Base-by-base conservation (phyloP, 2,329 filamentous ascomycete genomes). In the Thielaviopsis ethacetica region DNA sequence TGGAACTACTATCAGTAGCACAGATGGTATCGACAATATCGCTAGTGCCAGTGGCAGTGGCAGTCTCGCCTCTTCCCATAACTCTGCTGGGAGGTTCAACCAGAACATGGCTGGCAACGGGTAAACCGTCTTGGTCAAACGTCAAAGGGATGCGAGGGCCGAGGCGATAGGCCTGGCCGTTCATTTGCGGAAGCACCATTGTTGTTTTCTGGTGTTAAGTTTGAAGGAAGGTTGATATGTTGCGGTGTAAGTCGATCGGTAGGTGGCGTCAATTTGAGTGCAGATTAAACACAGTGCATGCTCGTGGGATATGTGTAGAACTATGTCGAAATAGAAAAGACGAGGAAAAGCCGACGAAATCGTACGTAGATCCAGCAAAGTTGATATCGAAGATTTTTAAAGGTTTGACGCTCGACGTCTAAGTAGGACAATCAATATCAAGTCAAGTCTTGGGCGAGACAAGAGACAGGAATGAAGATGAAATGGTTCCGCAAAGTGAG, bases 101-200 rank as follows among this genome's bases (percentile, higher is more conserved):
- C 19, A 61, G 15, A 6, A 61, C 19, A 53, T 59, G 53, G 7
- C 55, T 61, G 26, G 24, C 21, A 24, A 53, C 22, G 1, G 55
- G 59, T 1, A 54, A 51, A 27, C 50, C 30, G 44, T 55, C 49
- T 26, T 22, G 22, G 6, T 41, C 51, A 22, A 50, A 41, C 6
- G 58, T 41, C 10, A 58, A 21, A 2, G 55, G 59, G 27, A 61
- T 52, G 22, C 55, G 51, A 27, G 59, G 27, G 13, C 55, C 59
- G 7, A 61, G 59, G 27, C 44, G 55, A 44, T 57, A 57, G 27
- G 51, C 41, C 41, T 61, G 55, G 22, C 47, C 38, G 24, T 47
- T 51, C n/a, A 51, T 38, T 24, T 19, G n/a, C 19, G 59, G 55
- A 13, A 53, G 15, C 49, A 27, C 51, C 59, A 61, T 61, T 47